These are phyloP conservation scores for Saksenaea oblongispora DNA, from an alignment of 371 early-diverging fungal genomes.

Conservation along the genomic window DNA sequence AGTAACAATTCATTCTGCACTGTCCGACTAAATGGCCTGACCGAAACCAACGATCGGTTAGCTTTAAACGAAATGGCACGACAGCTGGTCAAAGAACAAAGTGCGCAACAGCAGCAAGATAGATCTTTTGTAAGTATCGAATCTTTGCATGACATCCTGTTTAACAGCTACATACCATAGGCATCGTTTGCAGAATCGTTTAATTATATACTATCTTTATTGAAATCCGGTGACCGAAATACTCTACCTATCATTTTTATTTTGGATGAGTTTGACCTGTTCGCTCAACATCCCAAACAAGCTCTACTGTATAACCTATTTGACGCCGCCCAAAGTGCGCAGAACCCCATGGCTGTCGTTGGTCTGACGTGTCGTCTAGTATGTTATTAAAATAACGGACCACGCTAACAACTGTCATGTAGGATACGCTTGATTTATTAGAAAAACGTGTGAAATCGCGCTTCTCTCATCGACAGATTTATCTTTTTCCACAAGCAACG, in stretches of 20 bases:
- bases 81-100: conserved; percentile 60
- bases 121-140: conserved; percentile 32
- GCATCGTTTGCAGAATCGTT: conserved; percentile 70
- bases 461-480: conserved; percentile 87
- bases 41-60: conserved; percentile 80
- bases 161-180: conserved; percentile 18
- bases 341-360: conserved; percentile 84
- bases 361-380: conserved; percentile 84
- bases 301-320: conserved; percentile 90
- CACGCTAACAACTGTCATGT: not conserved
- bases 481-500: conserved; percentile 59
- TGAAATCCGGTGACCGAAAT: conserved; percentile 58
- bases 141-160: not conserved
- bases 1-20: conserved; percentile 56
- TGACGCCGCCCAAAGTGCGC: conserved; percentile 84
- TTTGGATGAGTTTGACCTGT: conserved; percentile 89
- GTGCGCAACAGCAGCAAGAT: conserved; percentile 12
- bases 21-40: conserved; percentile 78
- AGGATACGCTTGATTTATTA: conserved; percentile 81
- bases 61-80: conserved; percentile 84
- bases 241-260: conserved; percentile 79
- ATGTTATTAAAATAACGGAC: conserved; percentile 7
- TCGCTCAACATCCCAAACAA: conserved; percentile 89
- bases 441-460: conserved; percentile 96
- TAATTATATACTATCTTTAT: conserved; percentile 58